Conservation (phyloP, 306 rosid species). For the Citrullus mucosospermus region DNA sequence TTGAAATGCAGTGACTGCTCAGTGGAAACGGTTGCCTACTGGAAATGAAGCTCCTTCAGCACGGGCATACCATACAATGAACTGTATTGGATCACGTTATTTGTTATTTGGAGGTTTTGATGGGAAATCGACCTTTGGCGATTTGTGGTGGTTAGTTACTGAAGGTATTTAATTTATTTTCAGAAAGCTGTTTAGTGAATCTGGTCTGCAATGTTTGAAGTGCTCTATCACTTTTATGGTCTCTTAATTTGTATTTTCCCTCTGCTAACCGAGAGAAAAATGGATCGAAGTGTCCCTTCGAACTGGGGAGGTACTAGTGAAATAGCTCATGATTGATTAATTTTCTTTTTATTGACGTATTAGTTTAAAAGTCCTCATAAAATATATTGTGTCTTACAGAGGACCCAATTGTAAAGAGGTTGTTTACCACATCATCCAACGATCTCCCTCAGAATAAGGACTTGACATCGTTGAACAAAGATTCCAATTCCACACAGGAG, state of each 20-base stretch:
- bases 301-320: neutral
- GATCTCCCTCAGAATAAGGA: slow-evolving; percentile 46
- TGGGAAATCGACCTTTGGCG: slow-evolving; percentile 84
- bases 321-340: neutral
- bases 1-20: slow-evolving; percentile 58
- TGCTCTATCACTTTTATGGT: neutral
- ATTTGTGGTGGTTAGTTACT: slow-evolving; percentile 93
- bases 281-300: neutral
- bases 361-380: neutral
- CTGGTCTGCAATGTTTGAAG: neutral
- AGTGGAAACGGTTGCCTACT: slow-evolving; percentile 79
- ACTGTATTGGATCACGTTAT: slow-evolving; percentile 56
- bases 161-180: slow-evolving; percentile 47
- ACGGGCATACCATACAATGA: slow-evolving; percentile 92
- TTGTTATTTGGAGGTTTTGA: slow-evolving; percentile 90
- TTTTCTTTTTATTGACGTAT: neutral
- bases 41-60: slow-evolving; percentile 90
- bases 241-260: neutral
- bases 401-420: slow-evolving; percentile 75
- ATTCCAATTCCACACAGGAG: slow-evolving; percentile 38
- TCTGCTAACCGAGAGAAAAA: neutral
- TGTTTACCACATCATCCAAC: slow-evolving; percentile 41
- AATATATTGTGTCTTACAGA: slow-evolving; percentile 21
- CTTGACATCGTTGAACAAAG: slow-evolving; percentile 22
- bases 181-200: slow-evolving; percentile 1